Evolutionary conservation across 2,329 filamentous ascomycete species (phyloP).

Genomic region (Rhynchosporium secalis): DNA sequence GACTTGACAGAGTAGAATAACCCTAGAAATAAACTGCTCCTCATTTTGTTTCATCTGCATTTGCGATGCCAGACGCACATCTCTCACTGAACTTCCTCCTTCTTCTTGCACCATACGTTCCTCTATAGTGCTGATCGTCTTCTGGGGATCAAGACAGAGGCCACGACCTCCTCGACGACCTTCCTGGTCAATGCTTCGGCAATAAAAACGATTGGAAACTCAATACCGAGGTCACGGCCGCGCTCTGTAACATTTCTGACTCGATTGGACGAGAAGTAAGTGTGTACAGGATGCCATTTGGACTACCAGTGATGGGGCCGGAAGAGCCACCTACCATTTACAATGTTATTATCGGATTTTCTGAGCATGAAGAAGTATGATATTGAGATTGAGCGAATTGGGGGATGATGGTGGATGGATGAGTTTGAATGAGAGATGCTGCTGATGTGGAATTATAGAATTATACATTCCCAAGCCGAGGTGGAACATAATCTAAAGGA

Average conservation of each 20-base stretch:
- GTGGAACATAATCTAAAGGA: neutral
- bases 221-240: too few species aligned
- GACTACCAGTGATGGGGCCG: neutral
- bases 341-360: neutral
- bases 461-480: neutral
- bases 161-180: neutral
- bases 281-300: conserved; percentile 5
- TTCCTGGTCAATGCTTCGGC: neutral
- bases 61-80: too few species aligned
- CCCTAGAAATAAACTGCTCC: too few species aligned
- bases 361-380: neutral
- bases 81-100: too few species aligned
- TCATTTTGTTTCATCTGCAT: too few species aligned
- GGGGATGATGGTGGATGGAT: neutral
- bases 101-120: too few species aligned
- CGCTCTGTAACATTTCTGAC: too few species aligned
- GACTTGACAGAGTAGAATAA: too few species aligned
- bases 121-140: too few species aligned
- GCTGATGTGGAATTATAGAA: neutral
- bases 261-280: neutral
- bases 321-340: neutral
- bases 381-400: neutral
- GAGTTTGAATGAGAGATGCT: neutral
- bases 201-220: too few species aligned
- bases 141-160: conserved; percentile 10